phyloP scores from a whole-genome alignment of 495 filamentous ascomycete genomes.

The Penicillium crystallinum region DNA sequence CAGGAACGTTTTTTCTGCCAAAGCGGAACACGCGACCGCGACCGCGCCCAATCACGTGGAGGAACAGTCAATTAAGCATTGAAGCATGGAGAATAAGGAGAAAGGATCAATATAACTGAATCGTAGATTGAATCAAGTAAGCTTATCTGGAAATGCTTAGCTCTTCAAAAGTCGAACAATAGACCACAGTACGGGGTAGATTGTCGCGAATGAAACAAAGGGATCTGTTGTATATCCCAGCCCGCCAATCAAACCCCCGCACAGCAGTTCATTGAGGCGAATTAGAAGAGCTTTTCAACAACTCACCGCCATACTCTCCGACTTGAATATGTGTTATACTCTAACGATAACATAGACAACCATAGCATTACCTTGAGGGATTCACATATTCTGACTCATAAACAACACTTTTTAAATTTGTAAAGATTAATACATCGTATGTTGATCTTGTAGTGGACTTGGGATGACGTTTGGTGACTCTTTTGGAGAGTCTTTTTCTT shows the following conservation, averaged over 20 bases:
- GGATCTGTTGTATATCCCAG: not conserved
- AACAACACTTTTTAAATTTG: too few species aligned
- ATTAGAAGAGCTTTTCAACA: too few species aligned
- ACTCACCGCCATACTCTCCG: too few species aligned
- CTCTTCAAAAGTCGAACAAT: not conserved
- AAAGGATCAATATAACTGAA: not conserved
- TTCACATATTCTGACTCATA: too few species aligned
- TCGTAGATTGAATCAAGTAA: not conserved
- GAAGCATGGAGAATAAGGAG: not conserved
- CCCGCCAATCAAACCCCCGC: constrained; percentile 4
- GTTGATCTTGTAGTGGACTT: too few species aligned
- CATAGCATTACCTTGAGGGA: too few species aligned
- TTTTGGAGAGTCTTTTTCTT: too few species aligned
- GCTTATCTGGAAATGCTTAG: not conserved
- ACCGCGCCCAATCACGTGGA: constrained; percentile 23
- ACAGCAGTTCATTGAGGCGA: too few species aligned
- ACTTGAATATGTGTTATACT: too few species aligned
- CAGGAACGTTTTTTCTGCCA: constrained; percentile 27
- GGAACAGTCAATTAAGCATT: constrained; percentile 4
- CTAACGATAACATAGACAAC: too few species aligned
- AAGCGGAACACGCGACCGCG: constrained; percentile 21
- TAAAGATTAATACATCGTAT: too few species aligned
- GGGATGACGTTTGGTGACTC: too few species aligned
- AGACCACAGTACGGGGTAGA: not conserved
- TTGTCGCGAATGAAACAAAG: not conserved